Conservation (phyloP, 805 yeast genomes). For the Ogataea parapolymorpha region DNA sequence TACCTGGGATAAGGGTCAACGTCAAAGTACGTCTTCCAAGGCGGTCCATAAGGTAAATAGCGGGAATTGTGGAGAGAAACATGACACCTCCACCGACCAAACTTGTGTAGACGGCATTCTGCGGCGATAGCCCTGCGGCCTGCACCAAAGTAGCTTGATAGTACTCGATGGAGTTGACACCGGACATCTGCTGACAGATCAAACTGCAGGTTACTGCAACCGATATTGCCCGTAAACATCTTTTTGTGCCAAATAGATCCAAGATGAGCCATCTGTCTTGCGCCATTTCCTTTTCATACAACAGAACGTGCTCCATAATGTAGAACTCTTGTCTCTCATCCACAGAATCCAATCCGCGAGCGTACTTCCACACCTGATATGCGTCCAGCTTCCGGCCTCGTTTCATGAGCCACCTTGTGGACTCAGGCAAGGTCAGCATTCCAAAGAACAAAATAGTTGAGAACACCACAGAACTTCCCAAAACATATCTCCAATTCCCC, state of each 20-base stretch:
- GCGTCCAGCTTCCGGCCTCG: slow-evolving; percentile 41
- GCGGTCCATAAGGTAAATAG: slow-evolving; percentile 54
- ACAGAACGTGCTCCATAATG: slow-evolving; percentile 34
- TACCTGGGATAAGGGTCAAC: slow-evolving; percentile 45
- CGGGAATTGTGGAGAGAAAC: slow-evolving; percentile 56
- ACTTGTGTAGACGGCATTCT: slow-evolving; percentile 58
- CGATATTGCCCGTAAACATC: slow-evolving; percentile 48
- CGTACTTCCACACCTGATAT: slow-evolving; percentile 49
- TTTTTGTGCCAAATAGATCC: slow-evolving; percentile 45
- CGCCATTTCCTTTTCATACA: slow-evolving; percentile 20
- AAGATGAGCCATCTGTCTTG: slow-evolving; percentile 39
- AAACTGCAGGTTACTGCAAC: slow-evolving; percentile 53
- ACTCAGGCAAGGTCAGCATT: slow-evolving; percentile 52
- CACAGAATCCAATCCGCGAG: slow-evolving; percentile 43
- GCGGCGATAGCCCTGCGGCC: slow-evolving; percentile 48
- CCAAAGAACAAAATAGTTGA: slow-evolving; percentile 50
- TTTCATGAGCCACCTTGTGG: slow-evolving; percentile 54
- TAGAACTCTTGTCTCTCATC: slow-evolving; percentile 43
- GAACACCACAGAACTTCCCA: slow-evolving; percentile 58
- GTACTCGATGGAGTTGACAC: slow-evolving; percentile 62
- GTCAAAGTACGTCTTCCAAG: slow-evolving; percentile 61
- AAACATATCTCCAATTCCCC: slow-evolving; percentile 63
- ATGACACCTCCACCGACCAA: slow-evolving; percentile 64
- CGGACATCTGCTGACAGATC: slow-evolving; percentile 58
- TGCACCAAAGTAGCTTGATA: slow-evolving; percentile 54